Evolutionary conservation across 2,329 filamentous ascomycete species (phyloP), one percentile per base, ranked within the genome.

Genomic region (Xylaria sp.): DNA sequence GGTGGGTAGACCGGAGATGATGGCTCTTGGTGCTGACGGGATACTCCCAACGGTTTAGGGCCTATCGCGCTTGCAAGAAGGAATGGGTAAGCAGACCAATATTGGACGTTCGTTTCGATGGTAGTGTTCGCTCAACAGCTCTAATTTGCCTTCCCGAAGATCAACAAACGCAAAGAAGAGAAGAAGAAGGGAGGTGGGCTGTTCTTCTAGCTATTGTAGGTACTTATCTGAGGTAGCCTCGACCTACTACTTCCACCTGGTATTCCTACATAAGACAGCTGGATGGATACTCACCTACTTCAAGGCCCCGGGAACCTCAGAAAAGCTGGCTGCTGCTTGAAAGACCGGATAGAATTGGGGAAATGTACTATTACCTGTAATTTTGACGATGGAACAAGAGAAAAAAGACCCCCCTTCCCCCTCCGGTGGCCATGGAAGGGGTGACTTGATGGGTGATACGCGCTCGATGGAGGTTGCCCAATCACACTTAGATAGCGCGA

Each of bases 1-100:
- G n/a, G 40, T 7, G 19, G 26, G 21, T 42, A 16, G 8, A n/a
- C n/a, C n/a, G n/a, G n/a, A n/a, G n/a, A 34, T 60, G 42, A 38
- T 19, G 21, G 17, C 21, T 16, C 6, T 38, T n/a, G 41, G 13
- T 38, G 53, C 49, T 50, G 52, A 58, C 42, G 16, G 52, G 20
- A 34, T 26, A 51, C 61, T 20, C 18, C n/a, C n/a, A n/a, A n/a
- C n/a, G n/a, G 16, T 22, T 1, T 29, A 96, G 92, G 74, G 92
- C 92, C 46, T 97, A 97, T 73, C 85, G 92, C 54, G 91, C 95
- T 59, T 97, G 93, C 75, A 97, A 97, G 73, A 92, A 96, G 76
- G 83, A 87, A 77, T 97, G 92, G 92, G 92, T 96, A 80, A 59
- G 77, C 11, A 34, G 16, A 49, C 2, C 6, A 4, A 18, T 17